Base-by-base conservation (phyloP, 2,329 filamentous ascomycete genomes). In the Diplodia corticola region DNA sequence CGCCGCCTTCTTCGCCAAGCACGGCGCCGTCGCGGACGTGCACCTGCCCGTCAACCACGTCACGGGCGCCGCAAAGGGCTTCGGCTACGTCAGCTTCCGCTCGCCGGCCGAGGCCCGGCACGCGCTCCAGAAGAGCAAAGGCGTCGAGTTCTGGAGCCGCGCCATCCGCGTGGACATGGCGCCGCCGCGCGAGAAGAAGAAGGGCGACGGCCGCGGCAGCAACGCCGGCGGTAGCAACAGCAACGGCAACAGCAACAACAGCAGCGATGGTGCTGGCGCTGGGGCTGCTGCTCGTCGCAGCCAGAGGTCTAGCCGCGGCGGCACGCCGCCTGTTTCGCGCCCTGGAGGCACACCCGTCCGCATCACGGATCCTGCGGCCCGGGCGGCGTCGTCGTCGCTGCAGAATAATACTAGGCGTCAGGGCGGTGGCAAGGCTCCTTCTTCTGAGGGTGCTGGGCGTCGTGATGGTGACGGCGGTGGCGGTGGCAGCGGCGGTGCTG, bases 131-230 rank as follows among this genome's bases (percentile, higher is more conserved):
- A 61, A 37, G 28, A 49, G n/a, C 12, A 49, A 61, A 6, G 28
- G 44, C 28, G 17, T 26, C 5, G 26, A 61, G 57, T 61, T 61
- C 57, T 61, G 57, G 57, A 26, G 57, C 7, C 40, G 57, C 2
- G 17, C 57, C 6, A 61, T 61, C 28, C 57, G 57, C 28, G 57
- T 61, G 5, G 44, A 49, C 7, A 20, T 13, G 26, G 57, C 57
- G 2, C 40, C 57, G n/a, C 44, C 44, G n/a, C 28, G 57, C 4
- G 57, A 61, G 57, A 61, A 61, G 57, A 61, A 61, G 28, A 44
- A 44, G 12, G 57, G 57, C 4, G 57, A 44, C n/a, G 57, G 57
- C 4, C 44, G 57, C 5, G 28, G 10, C 10, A 20, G 30, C 2
- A 26, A 22, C 6, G 28, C n/a, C 7, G 17, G 28, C 50, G 33